Conservation (phyloP, 805 yeast species). For the Candida koratica region DNA sequence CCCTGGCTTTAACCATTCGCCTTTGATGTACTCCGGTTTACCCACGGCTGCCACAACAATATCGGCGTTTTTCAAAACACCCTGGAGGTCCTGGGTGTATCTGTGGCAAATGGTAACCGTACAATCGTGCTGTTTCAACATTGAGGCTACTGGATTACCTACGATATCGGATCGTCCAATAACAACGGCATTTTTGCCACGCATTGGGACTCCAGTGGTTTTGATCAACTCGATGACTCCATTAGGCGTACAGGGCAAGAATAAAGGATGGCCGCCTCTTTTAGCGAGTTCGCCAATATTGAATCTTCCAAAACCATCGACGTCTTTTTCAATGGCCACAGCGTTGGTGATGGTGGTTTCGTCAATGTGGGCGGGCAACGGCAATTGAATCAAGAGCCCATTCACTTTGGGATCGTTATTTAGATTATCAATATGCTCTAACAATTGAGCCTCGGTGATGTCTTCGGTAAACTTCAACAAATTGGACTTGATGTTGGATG, state of each 20-base stretch:
- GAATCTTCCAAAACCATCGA: slow-evolving; percentile 88
- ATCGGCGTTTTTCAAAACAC: slow-evolving; percentile 64
- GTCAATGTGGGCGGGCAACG: slow-evolving; percentile 68
- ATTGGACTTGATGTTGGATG: slow-evolving; percentile 70
- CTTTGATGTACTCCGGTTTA: slow-evolving; percentile 75
- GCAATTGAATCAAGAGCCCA: slow-evolving; percentile 83
- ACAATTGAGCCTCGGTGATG: slow-evolving; percentile 55
- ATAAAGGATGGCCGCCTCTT: slow-evolving; percentile 76
- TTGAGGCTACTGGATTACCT: slow-evolving; percentile 86
- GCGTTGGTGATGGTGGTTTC: slow-evolving; percentile 71
- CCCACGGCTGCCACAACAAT: slow-evolving; percentile 92
- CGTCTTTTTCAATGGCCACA: slow-evolving; percentile 82
- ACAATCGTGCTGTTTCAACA: slow-evolving; percentile 73
- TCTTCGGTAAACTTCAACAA: slow-evolving; percentile 62
- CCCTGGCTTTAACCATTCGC: slow-evolving; percentile 71
- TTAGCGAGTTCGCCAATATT: slow-evolving; percentile 90
- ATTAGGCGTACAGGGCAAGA: slow-evolving; percentile 93
- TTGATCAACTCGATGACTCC: slow-evolving; percentile 82
- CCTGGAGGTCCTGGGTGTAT: slow-evolving; percentile 57
- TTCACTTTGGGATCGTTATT: slow-evolving; percentile 75
- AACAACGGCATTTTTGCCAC: slow-evolving; percentile 87
- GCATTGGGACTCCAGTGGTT: slow-evolving; percentile 58
- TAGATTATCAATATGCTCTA: slow-evolving; percentile 56
- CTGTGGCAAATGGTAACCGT: slow-evolving; percentile 90
- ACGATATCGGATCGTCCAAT: slow-evolving; percentile 95